Conservation (phyloP, 2,329 filamentous ascomycete species). For the Fusarium oxysporum region DNA sequence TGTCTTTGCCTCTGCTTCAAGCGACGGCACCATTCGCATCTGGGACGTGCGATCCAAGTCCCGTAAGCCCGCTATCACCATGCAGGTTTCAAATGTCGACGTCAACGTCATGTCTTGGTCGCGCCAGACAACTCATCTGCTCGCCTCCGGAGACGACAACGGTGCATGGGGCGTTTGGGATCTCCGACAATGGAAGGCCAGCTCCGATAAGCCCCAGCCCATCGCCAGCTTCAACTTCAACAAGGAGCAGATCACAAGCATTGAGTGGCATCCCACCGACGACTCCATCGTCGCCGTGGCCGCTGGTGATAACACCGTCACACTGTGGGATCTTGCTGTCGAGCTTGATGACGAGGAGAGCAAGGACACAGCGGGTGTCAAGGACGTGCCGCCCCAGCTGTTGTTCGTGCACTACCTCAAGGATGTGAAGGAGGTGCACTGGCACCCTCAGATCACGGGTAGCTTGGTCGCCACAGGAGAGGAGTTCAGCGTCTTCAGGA, state of each 20-base stretch:
- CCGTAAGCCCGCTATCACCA: constrained; percentile 85
- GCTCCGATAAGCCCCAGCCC: constrained; percentile 73
- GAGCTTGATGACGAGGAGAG: constrained; percentile 98
- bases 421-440: constrained; percentile 94
- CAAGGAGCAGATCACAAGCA: constrained; percentile 93
- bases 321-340: constrained; percentile 95
- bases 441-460: constrained; percentile 96
- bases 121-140: constrained; percentile 84
- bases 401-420: constrained; percentile 98
- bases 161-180: constrained; percentile 98
- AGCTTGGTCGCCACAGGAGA: constrained; percentile 90
- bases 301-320: constrained; percentile 92
- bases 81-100: constrained; percentile 85
- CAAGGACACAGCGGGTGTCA: constrained; percentile 85
- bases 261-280: constrained; percentile 98
- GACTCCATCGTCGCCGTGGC: constrained; percentile 95
- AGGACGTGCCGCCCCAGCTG: constrained; percentile 92
- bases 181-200: constrained; percentile 87
- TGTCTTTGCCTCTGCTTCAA: constrained; percentile 94
- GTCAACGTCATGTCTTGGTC: constrained; percentile 99
- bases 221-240: constrained; percentile 97
- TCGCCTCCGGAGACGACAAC: constrained; percentile 93
- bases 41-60: constrained; percentile 96
- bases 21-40: constrained; percentile 93
- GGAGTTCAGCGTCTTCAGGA: constrained; percentile 87